Conservation (phyloP, 164 flowering plant species). For the Sextonia rubra region DNA sequence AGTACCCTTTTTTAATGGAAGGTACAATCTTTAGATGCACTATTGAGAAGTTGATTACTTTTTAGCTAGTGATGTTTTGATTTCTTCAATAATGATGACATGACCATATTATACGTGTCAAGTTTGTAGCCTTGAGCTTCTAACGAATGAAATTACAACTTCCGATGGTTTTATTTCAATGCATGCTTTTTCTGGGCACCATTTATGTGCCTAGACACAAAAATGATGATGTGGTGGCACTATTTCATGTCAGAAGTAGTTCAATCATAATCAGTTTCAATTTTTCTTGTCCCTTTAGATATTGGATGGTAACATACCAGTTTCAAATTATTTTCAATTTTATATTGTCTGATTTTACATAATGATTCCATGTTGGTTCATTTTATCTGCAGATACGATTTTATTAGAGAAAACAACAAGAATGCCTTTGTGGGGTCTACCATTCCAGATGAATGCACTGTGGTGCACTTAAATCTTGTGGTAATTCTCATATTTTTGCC, state of each 20-base stretch:
- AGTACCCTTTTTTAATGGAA: too few species aligned
- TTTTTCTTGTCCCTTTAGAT: too few species aligned
- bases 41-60: too few species aligned
- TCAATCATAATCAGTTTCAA: neutral
- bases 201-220: neutral
- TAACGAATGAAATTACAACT: neutral
- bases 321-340: neutral
- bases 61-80: too few species aligned
- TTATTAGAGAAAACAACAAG: slow-evolving; percentile 34
- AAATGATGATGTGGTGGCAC: neutral
- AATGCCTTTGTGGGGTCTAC: slow-evolving; percentile 33
- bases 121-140: too few species aligned
- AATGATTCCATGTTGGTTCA: neutral
- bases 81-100: too few species aligned
- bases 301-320: too few species aligned
- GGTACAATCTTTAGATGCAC: too few species aligned
- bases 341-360: neutral
- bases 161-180: neutral
- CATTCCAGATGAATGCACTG: slow-evolving; percentile 57
- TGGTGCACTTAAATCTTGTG: slow-evolving; percentile 86
- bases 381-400: slow-evolving; percentile 48
- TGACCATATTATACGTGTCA: too few species aligned
- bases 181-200: neutral
- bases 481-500: slow-evolving; percentile 30
- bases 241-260: neutral